A percentile compares a stretch with the other conserved stretches of the same genome.
Conservation (phyloP, 1,139 yeast species). For the Pichia sp. region DNA sequence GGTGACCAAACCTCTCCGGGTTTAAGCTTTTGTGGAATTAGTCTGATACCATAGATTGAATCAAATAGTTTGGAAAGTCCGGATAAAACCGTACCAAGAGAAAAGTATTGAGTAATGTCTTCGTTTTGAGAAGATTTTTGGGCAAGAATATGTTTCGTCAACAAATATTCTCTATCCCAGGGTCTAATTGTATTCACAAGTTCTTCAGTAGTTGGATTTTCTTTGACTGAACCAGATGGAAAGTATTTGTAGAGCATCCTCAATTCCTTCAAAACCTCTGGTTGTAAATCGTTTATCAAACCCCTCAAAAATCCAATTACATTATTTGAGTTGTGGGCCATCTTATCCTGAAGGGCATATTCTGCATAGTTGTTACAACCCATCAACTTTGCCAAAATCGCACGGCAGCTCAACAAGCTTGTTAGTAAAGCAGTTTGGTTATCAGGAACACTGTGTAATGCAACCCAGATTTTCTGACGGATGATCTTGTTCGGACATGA, state of each 20-base stretch:
- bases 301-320: conserved; percentile 66
- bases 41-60: conserved; percentile 70
- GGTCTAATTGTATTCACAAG: conserved; percentile 56
- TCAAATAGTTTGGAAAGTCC: conserved; percentile 74
- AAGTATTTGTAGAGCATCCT: conserved; percentile 29
- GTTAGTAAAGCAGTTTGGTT: conserved; percentile 61
- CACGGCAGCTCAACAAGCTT: conserved; percentile 59
- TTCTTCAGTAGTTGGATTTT: conserved; percentile 33
- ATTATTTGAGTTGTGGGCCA: conserved; percentile 80
- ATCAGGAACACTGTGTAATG: conserved; percentile 52
- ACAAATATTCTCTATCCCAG: conserved; percentile 87
- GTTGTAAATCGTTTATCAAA: conserved; percentile 48
- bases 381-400: conserved; percentile 66
- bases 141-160: conserved; percentile 33
- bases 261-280: conserved; percentile 61
- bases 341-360: conserved; percentile 81
- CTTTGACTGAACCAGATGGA: conserved; percentile 25
- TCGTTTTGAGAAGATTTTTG: conserved; percentile 36
- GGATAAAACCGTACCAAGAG: conserved; percentile 81
- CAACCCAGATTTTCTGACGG: conserved; percentile 70
- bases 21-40: conserved; percentile 47
- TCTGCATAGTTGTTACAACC: conserved; percentile 71
- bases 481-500: conserved; percentile 53
- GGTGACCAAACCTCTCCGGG: conserved; percentile 86
- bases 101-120: conserved; percentile 59